A percentile compares a stretch with the other conserved stretches of the same genome.
phyloP scores from a whole-genome alignment of 2,329 filamentous ascomycete species.

The Teratosphaeria zuluensis region DNA sequence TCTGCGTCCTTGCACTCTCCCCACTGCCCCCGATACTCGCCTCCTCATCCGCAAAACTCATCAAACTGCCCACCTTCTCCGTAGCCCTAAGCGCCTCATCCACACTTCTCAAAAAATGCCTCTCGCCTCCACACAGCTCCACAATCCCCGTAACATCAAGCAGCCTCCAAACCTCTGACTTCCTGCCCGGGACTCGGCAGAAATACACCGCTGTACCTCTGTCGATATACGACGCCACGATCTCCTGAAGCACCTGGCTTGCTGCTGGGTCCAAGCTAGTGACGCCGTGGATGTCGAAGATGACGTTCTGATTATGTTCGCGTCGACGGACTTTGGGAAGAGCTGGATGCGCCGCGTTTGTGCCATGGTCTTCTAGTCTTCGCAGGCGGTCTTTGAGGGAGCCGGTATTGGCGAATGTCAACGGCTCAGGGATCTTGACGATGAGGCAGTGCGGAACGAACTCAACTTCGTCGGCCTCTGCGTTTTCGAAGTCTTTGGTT shows the following conservation, averaged over 20 bases:
- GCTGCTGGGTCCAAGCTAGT: slow-evolving; percentile 89
- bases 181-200: slow-evolving; percentile 43
- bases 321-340: slow-evolving; percentile 66
- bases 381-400: slow-evolving; percentile 76
- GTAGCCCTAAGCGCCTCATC: slow-evolving; percentile 61
- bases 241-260: slow-evolving; percentile 82
- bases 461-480: slow-evolving; percentile 59
- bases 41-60: background rate
- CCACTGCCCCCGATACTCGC: background rate
- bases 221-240: slow-evolving; percentile 70
- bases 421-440: slow-evolving; percentile 91
- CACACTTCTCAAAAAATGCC: slow-evolving; percentile 73
- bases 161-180: slow-evolving; percentile 52
- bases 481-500: slow-evolving; percentile 72
- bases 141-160: slow-evolving; percentile 78
- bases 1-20: background rate
- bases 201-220: slow-evolving; percentile 71
- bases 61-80: background rate
- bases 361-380: slow-evolving; percentile 84
- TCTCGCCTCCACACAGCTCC: slow-evolving; percentile 65
- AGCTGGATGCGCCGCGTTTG: slow-evolving; percentile 66
- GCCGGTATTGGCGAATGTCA: slow-evolving; percentile 92
- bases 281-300: slow-evolving; percentile 97
- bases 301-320: slow-evolving; percentile 83
- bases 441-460: slow-evolving; percentile 89